Evolutionary conservation across 306 rosid genomes (phyloP).

Genomic region (Corylus americana): DNA sequence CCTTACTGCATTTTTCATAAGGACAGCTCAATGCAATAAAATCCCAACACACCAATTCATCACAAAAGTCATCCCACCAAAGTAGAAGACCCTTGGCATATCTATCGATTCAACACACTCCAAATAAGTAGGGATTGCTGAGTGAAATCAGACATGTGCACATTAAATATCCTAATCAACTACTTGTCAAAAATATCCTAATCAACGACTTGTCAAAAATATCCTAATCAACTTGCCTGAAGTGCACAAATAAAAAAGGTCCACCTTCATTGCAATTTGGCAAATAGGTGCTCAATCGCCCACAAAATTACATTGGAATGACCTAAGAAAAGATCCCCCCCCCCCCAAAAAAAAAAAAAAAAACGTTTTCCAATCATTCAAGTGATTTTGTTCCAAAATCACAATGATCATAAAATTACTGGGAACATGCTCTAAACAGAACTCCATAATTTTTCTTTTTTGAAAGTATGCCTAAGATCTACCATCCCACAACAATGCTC

Average conservation of each 20-base stretch:
- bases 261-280: background rate
- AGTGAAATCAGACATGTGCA: background rate
- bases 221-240: background rate
- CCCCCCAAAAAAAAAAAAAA: too few relatives aligned
- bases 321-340: background rate
- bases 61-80: constrained; percentile 6
- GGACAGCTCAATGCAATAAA: background rate
- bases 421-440: background rate
- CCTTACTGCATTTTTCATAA: background rate
- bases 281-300: background rate
- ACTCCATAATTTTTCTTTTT: background rate
- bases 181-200: background rate
- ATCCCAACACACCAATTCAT: background rate
- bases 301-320: background rate
- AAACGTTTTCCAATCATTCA: background rate
- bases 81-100: background rate
- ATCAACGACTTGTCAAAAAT: background rate
- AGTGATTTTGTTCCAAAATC: background rate
- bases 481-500: background rate
- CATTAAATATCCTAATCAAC: too few relatives aligned
- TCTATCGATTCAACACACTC: too few relatives aligned
- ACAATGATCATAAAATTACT: background rate
- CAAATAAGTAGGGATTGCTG: too few relatives aligned
- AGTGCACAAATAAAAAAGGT: background rate
- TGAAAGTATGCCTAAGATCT: background rate